Percentiles rank a stretch among this genome's conserved stretches.
These are phyloP conservation scores for Piper longum DNA, from an alignment of 164 flowering plant genomes.

Conservation along the genomic window DNA sequence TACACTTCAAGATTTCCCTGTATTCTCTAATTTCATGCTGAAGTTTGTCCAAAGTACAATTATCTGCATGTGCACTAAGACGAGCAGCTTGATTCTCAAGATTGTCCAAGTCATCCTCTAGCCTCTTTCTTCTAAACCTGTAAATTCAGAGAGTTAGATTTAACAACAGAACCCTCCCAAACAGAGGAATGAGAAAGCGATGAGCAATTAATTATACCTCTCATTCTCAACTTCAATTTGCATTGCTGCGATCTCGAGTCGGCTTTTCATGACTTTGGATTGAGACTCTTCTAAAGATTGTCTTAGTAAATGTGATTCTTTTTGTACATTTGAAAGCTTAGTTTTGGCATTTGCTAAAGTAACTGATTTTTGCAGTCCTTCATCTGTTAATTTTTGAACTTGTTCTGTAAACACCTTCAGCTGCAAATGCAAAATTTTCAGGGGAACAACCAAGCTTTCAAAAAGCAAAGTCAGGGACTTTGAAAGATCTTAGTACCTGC, in stretches of 20 bases:
- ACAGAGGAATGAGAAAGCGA: background rate
- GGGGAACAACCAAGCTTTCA: background rate
- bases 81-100: conserved; percentile 39
- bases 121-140: conserved; percentile 69
- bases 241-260: conserved; percentile 31
- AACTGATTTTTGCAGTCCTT: conserved; percentile 33
- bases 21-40: conserved; percentile 68
- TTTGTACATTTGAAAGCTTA: conserved; percentile 42
- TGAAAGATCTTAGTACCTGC: conserved; percentile 38
- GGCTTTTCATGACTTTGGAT: conserved; percentile 34
- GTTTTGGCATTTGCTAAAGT: conserved; percentile 41
- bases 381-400: conserved; percentile 53
- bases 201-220: conserved; percentile 28
- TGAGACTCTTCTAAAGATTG: conserved; percentile 45
- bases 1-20: conserved; percentile 77
- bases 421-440: conserved; percentile 28
- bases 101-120: conserved; percentile 66
- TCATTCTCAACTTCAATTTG: conserved; percentile 68
- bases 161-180: background rate
- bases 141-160: background rate
- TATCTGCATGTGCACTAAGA: conserved; percentile 51
- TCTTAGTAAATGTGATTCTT: conserved; percentile 37
- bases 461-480: too few species aligned
- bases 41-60: conserved; percentile 59
- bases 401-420: conserved; percentile 55